These are phyloP conservation scores for Leccinum imitatum DNA, from an alignment of 768 basidiomycete species.

Conservation along the genomic window DNA sequence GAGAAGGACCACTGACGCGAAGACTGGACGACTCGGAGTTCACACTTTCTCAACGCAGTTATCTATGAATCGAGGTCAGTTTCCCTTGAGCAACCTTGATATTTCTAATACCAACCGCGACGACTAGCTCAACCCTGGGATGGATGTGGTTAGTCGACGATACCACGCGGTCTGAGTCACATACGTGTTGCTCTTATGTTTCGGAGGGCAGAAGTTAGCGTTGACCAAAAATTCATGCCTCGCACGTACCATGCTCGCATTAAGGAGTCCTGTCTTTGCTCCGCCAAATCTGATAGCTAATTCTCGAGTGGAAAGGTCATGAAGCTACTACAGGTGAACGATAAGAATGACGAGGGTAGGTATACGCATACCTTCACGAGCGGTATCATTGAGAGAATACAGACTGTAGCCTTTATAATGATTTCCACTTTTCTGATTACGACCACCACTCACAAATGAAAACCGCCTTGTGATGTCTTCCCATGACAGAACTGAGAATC, in stretches of 20 bases:
- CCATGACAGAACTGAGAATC: slow-evolving; percentile 48
- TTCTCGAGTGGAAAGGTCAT: slow-evolving; percentile 75
- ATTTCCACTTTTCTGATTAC: background rate
- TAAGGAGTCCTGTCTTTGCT: slow-evolving; percentile 72
- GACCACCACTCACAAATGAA: slow-evolving; percentile 53
- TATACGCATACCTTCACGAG: slow-evolving; percentile 59
- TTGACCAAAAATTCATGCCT: background rate
- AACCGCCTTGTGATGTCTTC: slow-evolving; percentile 50
- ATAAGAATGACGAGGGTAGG: background rate
- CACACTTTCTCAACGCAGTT: slow-evolving; percentile 77
- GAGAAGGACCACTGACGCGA: slow-evolving; percentile 48
- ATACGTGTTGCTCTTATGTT: slow-evolving; percentile 63
- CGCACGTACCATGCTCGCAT: slow-evolving; percentile 69
- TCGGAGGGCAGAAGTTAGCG: slow-evolving; percentile 6
- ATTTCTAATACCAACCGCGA: slow-evolving; percentile 55
- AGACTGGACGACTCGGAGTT: slow-evolving; percentile 79
- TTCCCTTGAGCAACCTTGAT: background rate
- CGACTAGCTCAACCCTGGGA: slow-evolving; percentile 59
- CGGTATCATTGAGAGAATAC: slow-evolving; percentile 70
- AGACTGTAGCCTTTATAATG: slow-evolving; percentile 42
- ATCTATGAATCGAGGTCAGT: slow-evolving; percentile 38
- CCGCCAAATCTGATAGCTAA: slow-evolving; percentile 76
- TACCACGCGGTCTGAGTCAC: slow-evolving; percentile 25
- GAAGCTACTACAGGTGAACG: slow-evolving; percentile 45
- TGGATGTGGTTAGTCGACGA: background rate